Evolutionary conservation across 2,329 filamentous ascomycete genomes (phyloP).

Genomic region (Phaeosphaeriaceae sp.): DNA sequence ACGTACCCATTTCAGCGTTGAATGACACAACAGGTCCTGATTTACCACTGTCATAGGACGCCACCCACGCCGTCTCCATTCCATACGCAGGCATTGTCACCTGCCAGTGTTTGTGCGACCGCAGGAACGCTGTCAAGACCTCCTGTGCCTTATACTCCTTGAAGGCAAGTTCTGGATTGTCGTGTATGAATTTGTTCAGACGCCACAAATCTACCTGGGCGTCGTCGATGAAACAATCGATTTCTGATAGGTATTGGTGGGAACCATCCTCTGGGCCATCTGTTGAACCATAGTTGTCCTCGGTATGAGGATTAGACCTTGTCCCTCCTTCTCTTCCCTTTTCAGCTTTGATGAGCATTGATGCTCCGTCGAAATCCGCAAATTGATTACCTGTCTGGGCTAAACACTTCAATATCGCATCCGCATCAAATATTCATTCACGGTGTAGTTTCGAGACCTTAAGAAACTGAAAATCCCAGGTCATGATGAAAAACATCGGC

Average conservation of each 20-base stretch:
- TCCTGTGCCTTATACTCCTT: conserved; percentile 30
- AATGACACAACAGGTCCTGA: conserved; percentile 56
- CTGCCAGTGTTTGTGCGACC: conserved; percentile 53
- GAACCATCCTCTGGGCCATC: not conserved
- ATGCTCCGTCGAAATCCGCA: not conserved
- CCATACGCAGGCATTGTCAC: conserved; percentile 61
- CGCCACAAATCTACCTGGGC: not conserved
- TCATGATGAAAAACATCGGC: not conserved
- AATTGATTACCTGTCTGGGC: too few species aligned
- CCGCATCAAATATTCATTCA: too few species aligned
- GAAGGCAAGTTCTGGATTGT: conserved; percentile 29
- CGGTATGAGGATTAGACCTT: not conserved
- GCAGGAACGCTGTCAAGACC: conserved; percentile 26
- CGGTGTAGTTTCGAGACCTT: too few species aligned
- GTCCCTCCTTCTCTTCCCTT: not conserved
- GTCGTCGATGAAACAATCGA: not conserved
- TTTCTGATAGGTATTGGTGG: not conserved
- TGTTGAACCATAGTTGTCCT: not conserved
- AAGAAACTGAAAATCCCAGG: not conserved
- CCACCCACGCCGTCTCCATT: conserved; percentile 61
- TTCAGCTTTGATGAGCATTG: not conserved
- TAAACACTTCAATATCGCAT: too few species aligned
- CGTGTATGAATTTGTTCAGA: conserved; percentile 15
- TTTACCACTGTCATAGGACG: conserved; percentile 55
- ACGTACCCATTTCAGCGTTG: conserved; percentile 48